Base-by-base conservation (phyloP, 345 rosid species). In the Citrus mangshanensis region DNA sequence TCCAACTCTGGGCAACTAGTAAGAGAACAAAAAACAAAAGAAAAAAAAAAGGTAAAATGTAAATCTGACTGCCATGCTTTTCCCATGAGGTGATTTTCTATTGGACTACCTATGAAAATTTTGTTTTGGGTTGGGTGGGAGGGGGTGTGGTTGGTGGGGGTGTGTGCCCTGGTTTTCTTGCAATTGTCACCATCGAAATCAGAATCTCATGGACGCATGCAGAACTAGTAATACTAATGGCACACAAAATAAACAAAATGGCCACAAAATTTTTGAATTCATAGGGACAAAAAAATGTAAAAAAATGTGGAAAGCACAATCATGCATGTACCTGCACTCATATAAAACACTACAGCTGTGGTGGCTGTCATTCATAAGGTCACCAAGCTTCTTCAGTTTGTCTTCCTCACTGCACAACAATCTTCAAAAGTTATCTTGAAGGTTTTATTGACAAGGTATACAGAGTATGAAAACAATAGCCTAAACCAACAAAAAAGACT, bases 341-440 rank as follows among this genome's bases (percentile, higher is more conserved):
- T 93, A 96, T 59, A 91, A 83, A 77, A 93, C 89, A 32, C 99
- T 93, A 71, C 99, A 94, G 84, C 98, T 94, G 87, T 89, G 49
- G 83, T 96, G 99, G 91, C 99, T 96, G 8, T 91, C 93, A 60
- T 94, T 93, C 99, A 94, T 96, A 56, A 96, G 94, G 73, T 90
- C 92, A 7, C 97, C 98, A 16, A 96, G 89, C 87, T 90, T 93
- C 92, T 91, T 91, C 24, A 96, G 87, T 86, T 84, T 94, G 21
- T 96, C 93, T 77, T 93, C 95, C 10, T 96, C 99, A 63, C 99
- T 96, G 89, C 86, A 86, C 27, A 65, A 84, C 28, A 81, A 68
- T 70, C 18, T 22, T 34, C 59, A 18, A 37, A n/a, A 28, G 51
- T 46, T 46, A 46, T 46, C 18, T 46, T 46, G 51, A 46, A 46